Conservation (phyloP, 345 rosid species). For the Gossypium australe region DNA sequence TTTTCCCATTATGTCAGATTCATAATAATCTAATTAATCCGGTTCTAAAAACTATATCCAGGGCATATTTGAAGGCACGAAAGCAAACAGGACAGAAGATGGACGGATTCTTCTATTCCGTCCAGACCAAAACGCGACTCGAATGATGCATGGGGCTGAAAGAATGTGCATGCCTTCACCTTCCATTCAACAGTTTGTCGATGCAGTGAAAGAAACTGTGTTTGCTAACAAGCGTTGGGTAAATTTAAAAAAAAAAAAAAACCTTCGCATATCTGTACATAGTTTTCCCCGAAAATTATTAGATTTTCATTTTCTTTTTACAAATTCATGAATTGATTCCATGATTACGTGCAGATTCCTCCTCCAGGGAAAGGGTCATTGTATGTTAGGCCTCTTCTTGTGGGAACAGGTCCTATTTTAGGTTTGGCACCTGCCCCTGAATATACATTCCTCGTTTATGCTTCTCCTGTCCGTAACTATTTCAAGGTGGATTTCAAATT, state of each 20-base stretch:
- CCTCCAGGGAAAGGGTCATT: slow-evolving; percentile 75
- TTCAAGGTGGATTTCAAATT: slow-evolving; percentile 52
- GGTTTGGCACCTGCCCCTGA: slow-evolving; percentile 76
- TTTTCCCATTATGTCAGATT: neutral
- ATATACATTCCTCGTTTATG: slow-evolving; percentile 59
- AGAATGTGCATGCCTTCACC: slow-evolving; percentile 87
- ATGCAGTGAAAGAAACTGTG: slow-evolving; percentile 64
- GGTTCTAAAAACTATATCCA: slow-evolving; percentile 10
- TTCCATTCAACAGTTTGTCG: slow-evolving; percentile 60
- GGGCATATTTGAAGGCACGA: slow-evolving; percentile 80
- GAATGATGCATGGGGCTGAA: slow-evolving; percentile 73
- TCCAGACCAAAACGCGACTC: slow-evolving; percentile 56
- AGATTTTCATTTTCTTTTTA: neutral
- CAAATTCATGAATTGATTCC: neutral
- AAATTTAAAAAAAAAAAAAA: neutral
- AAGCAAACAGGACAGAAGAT: slow-evolving; percentile 68
- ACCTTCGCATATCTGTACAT: neutral
- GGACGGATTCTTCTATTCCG: slow-evolving; percentile 70
- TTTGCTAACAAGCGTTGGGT: slow-evolving; percentile 86
- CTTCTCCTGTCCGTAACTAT: slow-evolving; percentile 76
- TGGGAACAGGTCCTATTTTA: slow-evolving; percentile 67
- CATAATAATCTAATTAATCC: neutral
- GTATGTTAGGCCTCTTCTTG: slow-evolving; percentile 76
- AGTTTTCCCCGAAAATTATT: neutral
- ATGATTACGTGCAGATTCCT: slow-evolving; percentile 47